Percentiles rank a stretch among this genome's conserved stretches.
Conservation (phyloP, 495 filamentous ascomycete genomes). For the Penicillium coprophilum region DNA sequence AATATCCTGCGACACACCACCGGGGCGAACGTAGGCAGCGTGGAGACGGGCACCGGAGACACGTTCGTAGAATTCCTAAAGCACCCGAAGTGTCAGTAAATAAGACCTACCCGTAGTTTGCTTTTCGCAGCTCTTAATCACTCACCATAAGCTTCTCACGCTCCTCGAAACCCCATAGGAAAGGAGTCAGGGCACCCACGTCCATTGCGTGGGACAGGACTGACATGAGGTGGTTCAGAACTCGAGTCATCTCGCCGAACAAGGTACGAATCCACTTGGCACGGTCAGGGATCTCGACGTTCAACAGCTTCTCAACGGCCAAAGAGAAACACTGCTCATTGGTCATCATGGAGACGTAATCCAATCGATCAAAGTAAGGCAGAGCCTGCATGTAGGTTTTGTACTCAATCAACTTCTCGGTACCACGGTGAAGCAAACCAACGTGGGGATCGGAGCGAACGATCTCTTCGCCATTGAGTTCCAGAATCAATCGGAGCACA, state of each 20-base stretch:
- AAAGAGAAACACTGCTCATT: conserved; percentile 97
- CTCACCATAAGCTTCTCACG: conserved; percentile 98
- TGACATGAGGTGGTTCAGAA: conserved; percentile 98
- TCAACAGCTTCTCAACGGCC: conserved; percentile 96
- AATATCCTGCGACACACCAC: conserved; percentile 94
- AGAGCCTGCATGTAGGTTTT: conserved; percentile 98
- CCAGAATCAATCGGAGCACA: conserved; percentile 95
- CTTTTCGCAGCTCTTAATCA: conserved; percentile 10
- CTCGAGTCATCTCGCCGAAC: conserved; percentile 93
- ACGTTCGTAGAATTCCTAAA: conserved; percentile 98
- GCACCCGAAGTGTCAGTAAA: conserved; percentile 3
- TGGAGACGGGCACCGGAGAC: conserved; percentile 98
- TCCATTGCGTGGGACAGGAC: conserved; percentile 99
- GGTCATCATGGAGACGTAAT: conserved; percentile 99
- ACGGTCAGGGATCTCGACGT: conserved; percentile 91
- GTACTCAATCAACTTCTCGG: conserved; percentile 99
- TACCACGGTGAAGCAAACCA: conserved; percentile 92
- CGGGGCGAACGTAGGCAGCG: conserved; percentile 95
- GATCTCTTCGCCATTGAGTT: conserved; percentile 97
- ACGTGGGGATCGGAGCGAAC: conserved; percentile 96
- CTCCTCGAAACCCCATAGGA: conserved; percentile 99
- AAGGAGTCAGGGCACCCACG: conserved; percentile 95
- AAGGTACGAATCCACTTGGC: conserved; percentile 97
- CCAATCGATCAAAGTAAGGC: conserved; percentile 97
- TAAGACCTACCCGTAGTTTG: neutral